Conservation (phyloP, 2,329 filamentous ascomycete genomes). For the Pseudophaeomoniella oleicola region DNA sequence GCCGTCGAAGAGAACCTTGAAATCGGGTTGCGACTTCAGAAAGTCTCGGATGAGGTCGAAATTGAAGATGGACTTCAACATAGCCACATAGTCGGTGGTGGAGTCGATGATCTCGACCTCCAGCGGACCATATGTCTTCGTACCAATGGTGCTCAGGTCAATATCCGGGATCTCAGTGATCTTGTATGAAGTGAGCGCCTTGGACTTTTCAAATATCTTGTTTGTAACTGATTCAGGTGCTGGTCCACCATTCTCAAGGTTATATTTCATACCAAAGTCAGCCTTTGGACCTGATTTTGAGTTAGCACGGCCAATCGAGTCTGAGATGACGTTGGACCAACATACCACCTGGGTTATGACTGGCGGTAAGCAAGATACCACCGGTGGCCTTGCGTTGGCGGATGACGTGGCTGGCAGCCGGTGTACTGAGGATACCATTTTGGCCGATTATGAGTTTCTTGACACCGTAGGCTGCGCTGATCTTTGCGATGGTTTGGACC, state of each 20-base stretch:
- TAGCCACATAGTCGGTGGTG: slow-evolving; percentile 76
- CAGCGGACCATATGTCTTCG: slow-evolving; percentile 66
- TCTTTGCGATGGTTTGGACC: slow-evolving; percentile 92
- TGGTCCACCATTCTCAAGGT: slow-evolving; percentile 87
- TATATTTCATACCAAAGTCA: slow-evolving; percentile 99
- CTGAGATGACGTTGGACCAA: slow-evolving; percentile 8
- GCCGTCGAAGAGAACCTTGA: slow-evolving; percentile 93
- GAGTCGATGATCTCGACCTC: slow-evolving; percentile 95
- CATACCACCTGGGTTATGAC: slow-evolving; percentile 94
- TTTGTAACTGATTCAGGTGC: slow-evolving; percentile 94
- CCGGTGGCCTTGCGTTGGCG: slow-evolving; percentile 89
- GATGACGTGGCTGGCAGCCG: slow-evolving; percentile 90
- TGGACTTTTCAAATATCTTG: slow-evolving; percentile 90
- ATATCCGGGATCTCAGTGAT: slow-evolving; percentile 74
- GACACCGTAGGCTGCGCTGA: slow-evolving; percentile 89
- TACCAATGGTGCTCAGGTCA: slow-evolving; percentile 70
- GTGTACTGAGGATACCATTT: slow-evolving; percentile 90
- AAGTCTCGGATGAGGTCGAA: slow-evolving; percentile 93
- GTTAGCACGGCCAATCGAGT: neutral
- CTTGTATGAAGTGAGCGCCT: slow-evolving; percentile 83
- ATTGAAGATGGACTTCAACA: slow-evolving; percentile 98
- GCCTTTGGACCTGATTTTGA: slow-evolving; percentile 59
- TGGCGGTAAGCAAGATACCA: slow-evolving; percentile 90
- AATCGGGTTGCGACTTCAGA: slow-evolving; percentile 72
- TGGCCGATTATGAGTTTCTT: slow-evolving; percentile 98